Evolutionary conservation across 2,329 filamentous ascomycete species (phyloP).

Genomic region (Alternaria viburni): DNA sequence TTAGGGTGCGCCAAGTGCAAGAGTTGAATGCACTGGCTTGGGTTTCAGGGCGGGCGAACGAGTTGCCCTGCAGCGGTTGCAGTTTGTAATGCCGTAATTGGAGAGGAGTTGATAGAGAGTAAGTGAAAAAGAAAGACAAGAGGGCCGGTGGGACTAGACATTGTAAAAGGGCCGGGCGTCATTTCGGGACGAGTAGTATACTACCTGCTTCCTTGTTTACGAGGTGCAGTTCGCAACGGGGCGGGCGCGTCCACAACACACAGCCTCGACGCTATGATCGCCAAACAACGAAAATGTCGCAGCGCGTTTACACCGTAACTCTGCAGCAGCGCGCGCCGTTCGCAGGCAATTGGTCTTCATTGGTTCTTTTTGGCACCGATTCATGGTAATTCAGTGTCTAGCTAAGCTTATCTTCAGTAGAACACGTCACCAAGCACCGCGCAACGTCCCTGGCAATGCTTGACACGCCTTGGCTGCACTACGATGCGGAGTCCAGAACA

Average conservation of each 20-base stretch:
- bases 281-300: slow-evolving; percentile 6
- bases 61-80: slow-evolving; percentile 14
- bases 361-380: background rate
- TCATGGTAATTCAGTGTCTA: background rate
- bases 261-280: slow-evolving; percentile 15
- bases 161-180: slow-evolving; percentile 20
- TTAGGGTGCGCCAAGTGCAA: slow-evolving; percentile 6
- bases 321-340: background rate
- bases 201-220: slow-evolving; percentile 28
- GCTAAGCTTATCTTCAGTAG: slow-evolving; percentile 10
- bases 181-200: slow-evolving; percentile 17
- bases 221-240: slow-evolving; percentile 11
- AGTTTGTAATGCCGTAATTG: slow-evolving; percentile 1
- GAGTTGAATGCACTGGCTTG: slow-evolving; percentile 7
- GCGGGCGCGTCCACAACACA: background rate
- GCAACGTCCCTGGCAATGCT: slow-evolving; percentile 25
- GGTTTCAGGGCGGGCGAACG: slow-evolving; percentile 24
- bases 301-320: slow-evolving; percentile 11
- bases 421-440: slow-evolving; percentile 37
- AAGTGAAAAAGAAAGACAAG: slow-evolving; percentile 7
- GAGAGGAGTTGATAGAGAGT: background rate
- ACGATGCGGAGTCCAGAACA: slow-evolving; percentile 3
- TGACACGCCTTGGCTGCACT: slow-evolving; percentile 29
- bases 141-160: slow-evolving; percentile 5
- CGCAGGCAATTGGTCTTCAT: background rate